Percentiles rank a stretch among this genome's conserved stretches.
These are phyloP conservation scores for Lasiosphaeria miniovina DNA, from an alignment of 495 filamentous ascomycete genomes.

Conservation along the genomic window DNA sequence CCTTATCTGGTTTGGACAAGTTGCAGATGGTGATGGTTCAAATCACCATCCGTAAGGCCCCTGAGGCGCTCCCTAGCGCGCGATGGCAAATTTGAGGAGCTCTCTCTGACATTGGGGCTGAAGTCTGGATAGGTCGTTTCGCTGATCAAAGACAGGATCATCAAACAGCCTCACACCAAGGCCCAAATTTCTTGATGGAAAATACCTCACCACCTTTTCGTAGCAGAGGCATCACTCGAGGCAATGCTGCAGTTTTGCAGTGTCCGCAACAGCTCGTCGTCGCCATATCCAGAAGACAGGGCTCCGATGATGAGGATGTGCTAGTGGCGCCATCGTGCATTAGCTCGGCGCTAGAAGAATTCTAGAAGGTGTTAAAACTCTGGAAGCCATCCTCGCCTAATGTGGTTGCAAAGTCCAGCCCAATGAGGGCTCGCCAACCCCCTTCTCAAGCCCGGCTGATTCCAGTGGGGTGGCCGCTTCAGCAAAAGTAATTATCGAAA, in stretches of 20 bases:
- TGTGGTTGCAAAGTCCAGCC: slow-evolving; percentile 22
- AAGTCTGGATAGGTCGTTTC: background rate
- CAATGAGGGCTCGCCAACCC: slow-evolving; percentile 21
- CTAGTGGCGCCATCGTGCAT: slow-evolving; percentile 17
- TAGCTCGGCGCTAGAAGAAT: slow-evolving; percentile 31
- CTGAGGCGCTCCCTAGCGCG: background rate
- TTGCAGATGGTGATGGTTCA: slow-evolving; percentile 4
- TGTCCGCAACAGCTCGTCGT: too few relatives aligned
- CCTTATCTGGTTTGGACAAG: background rate
- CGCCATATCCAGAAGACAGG: background rate
- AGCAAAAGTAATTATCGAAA: background rate
- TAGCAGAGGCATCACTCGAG: background rate
- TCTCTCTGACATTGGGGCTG: background rate
- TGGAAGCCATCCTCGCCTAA: slow-evolving; percentile 16
- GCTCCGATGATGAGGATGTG: slow-evolving; percentile 6
- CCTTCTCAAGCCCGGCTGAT: background rate
- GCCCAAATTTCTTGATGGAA: background rate
- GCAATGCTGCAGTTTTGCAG: too few relatives aligned
- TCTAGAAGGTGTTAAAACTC: slow-evolving; percentile 39
- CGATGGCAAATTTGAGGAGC: background rate
- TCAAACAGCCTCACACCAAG: background rate
- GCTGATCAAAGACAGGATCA: background rate
- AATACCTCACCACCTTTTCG: slow-evolving; percentile 16
- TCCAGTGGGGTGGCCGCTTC: background rate
- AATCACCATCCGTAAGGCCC: background rate